These are phyloP conservation scores for Pseudogymnoascus pannorum DNA, from an alignment of 2,329 filamentous ascomycete genomes.

Conservation along the genomic window DNA sequence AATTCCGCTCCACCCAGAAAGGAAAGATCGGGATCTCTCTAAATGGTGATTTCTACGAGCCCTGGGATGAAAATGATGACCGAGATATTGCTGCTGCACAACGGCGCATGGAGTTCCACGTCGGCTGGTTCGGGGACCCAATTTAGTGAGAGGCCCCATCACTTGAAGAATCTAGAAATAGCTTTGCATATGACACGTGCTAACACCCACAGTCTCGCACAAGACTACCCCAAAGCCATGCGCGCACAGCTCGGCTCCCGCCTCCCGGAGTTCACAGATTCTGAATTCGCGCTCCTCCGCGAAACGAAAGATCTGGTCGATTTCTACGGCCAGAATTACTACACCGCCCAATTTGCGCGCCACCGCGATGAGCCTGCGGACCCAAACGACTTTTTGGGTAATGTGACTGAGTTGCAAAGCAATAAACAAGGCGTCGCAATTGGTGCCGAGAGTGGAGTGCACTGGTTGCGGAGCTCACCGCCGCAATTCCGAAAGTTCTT, in stretches of 20 bases:
- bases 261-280: conserved; percentile 19
- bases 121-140: conserved; percentile 27
- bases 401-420: conserved; percentile 20
- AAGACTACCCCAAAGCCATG: conserved; percentile 22
- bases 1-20: conserved; percentile 20
- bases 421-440: conserved; percentile 21
- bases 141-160: conserved; percentile 25
- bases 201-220: conserved; percentile 13
- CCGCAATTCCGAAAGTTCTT: conserved; percentile 23
- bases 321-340: conserved; percentile 28
- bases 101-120: conserved; percentile 24
- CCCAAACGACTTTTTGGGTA: conserved; percentile 21
- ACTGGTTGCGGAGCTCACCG: conserved; percentile 18
- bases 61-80: conserved; percentile 21
- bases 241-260: conserved; percentile 20
- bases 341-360: conserved; percentile 24
- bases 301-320: conserved; percentile 16
- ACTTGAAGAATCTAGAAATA: too few relatives aligned
- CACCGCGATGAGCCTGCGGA: conserved; percentile 20
- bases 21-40: conserved; percentile 20
- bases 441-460: conserved; percentile 19
- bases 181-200: neutral
- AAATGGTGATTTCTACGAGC: conserved; percentile 25
- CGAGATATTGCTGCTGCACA: conserved; percentile 21
- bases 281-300: conserved; percentile 19